These are phyloP conservation scores for Malus sylvestris DNA, from an alignment of 306 rosid species.

Conservation along the genomic window DNA sequence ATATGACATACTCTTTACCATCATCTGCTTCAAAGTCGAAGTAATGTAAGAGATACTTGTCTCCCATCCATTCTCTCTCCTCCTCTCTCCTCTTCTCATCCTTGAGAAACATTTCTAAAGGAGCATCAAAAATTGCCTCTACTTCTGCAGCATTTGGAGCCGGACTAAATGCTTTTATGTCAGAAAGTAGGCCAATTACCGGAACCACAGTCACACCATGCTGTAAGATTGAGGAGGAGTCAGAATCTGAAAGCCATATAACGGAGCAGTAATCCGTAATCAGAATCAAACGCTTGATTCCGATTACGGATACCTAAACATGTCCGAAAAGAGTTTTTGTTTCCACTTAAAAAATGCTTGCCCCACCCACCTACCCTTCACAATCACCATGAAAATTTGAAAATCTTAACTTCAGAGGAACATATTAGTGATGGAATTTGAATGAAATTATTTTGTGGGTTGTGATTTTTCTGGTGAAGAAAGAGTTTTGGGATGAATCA, in stretches of 20 bases:
- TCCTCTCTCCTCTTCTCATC: constrained; percentile 68
- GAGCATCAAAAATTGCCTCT: constrained; percentile 70
- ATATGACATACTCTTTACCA: constrained; percentile 47
- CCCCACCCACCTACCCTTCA: too few species aligned
- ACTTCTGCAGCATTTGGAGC: constrained; percentile 63
- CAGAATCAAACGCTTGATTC: too few species aligned
- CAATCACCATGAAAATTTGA: neutral
- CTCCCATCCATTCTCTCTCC: constrained; percentile 69
- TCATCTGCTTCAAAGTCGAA: constrained; percentile 51
- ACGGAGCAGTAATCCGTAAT: too few species aligned
- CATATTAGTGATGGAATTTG: too few species aligned
- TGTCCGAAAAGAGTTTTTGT: neutral
- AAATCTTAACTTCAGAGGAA: neutral
- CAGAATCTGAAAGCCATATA: too few species aligned
- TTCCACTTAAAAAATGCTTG: neutral
- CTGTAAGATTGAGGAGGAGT: constrained; percentile 20
- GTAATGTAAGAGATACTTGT: constrained; percentile 51
- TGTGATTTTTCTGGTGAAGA: too few species aligned
- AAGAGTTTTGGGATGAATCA: too few species aligned
- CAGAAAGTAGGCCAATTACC: constrained; percentile 58
- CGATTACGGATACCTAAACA: too few species aligned
- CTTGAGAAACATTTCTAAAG: constrained; percentile 90
- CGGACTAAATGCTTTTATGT: constrained; percentile 63
- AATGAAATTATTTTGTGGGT: too few species aligned
- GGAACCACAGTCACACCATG: constrained; percentile 59